Percentiles rank a stretch among this genome's conserved stretches.
Evolutionary conservation across 768 basidiomycete genomes (phyloP).

Genomic region (Chalciporus chontae): DNA sequence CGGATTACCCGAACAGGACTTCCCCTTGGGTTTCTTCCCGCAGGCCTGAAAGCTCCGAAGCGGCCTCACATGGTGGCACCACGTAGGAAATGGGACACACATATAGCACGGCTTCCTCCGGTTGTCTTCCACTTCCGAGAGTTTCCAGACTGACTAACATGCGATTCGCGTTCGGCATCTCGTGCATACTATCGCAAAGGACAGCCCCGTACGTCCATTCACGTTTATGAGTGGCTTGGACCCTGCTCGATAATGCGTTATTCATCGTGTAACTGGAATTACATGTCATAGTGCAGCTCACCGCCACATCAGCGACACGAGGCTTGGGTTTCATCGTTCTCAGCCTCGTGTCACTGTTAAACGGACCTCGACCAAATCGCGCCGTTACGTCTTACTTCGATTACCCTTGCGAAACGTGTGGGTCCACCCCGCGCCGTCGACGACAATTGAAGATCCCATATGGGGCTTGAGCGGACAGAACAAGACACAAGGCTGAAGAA

Average conservation of each 20-base stretch:
- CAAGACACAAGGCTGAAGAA: neutral
- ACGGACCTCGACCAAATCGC: neutral
- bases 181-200: neutral
- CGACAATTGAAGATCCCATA: slow-evolving; percentile 8
- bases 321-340: neutral
- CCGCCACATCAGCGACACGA: too few relatives aligned
- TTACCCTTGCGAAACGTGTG: slow-evolving; percentile 11
- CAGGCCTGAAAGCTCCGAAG: neutral
- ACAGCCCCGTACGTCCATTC: too few relatives aligned
- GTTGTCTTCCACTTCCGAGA: neutral
- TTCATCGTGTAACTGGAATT: neutral
- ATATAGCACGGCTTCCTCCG: too few relatives aligned
- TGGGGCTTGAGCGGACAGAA: slow-evolving; percentile 3
- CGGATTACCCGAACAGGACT: too few relatives aligned
- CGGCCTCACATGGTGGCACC: neutral
- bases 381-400: slow-evolving; percentile 15
- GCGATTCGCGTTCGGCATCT: neutral
- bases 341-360: neutral
- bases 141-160: neutral
- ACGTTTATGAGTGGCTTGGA: too few relatives aligned
- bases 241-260: neutral
- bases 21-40: neutral
- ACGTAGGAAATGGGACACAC: neutral
- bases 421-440: slow-evolving; percentile 1
- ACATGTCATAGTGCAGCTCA: neutral